Evolutionary conservation across 2,329 filamentous ascomycete species (phyloP).

Genomic region (Zymoseptoria ardabiliae): DNA sequence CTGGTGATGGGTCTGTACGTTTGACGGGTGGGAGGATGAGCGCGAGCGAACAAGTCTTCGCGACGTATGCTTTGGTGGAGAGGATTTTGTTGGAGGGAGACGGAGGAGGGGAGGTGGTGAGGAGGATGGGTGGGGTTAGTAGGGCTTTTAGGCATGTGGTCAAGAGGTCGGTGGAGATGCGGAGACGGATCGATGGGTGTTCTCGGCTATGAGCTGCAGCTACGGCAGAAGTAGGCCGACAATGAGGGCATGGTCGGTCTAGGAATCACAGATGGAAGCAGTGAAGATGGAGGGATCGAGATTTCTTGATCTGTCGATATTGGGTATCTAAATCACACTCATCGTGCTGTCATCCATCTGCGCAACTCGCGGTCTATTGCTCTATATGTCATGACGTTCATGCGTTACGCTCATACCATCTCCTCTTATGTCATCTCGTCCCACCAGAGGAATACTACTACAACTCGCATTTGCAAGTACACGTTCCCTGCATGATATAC

Average conservation of each 20-base stretch:
- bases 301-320: neutral
- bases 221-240: no score
- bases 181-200: neutral
- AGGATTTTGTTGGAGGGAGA: conserved; percentile 1
- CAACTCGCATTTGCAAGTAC: neutral
- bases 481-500: neutral
- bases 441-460: no score
- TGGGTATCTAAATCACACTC: neutral
- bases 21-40: neutral
- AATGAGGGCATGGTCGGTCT: no score
- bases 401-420: neutral
- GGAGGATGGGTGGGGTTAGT: neutral
- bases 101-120: neutral
- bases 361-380: no score
- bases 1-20: neutral
- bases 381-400: neutral
- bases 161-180: neutral
- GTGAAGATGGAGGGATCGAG: neutral
- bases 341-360: neutral
- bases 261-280: no score
- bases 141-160: neutral
- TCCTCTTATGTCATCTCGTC: neutral
- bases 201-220: no score
- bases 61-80: conserved; percentile 10
- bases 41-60: conserved; percentile 1